Evolutionary conservation across 306 rosid genomes (phyloP), one percentile per base, ranked within the genome.

Genomic region (Malus asiatica): DNA sequence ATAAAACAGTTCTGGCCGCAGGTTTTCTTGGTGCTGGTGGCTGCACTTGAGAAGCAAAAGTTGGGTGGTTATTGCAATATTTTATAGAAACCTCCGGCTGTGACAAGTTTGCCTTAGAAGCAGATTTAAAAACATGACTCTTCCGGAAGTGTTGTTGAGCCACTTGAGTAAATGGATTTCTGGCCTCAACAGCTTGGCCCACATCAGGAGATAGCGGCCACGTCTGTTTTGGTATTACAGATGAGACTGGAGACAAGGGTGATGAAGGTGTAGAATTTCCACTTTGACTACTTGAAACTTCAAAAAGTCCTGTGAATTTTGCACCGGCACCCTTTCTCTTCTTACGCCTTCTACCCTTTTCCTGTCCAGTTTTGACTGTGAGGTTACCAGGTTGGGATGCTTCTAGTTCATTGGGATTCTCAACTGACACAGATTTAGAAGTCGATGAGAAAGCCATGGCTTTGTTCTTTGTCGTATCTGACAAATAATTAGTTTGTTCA

Each of bases 211-310:
- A 86, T 72, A 46, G 58, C 5, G 79, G 72, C 96, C 91, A 86
- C 53, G 27, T 74, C 64, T 78, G 84, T 75, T 84, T 88, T 18
- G 90, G 80, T 29, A 85, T 85, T 51, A 80, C 81, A 60, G 88
- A 78, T 13, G 85, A 23, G 12, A 72, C 63, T 2, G 98, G 97
- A 15, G 98, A 95, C 77, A 88, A 57, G 1, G 98, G 98, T 57
- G 97, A 95, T 12, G 97, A 92, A 73, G 98, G 98, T 22, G 98
- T 95, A 57, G 98, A 95, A 40, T 90, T 95, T 83, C 97, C 98
- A 81, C 98, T 95, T 64, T 92, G 97, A 76, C 98, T 94, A 62
- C 98, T 94, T 27, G 98, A 90, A 85, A 88, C 97, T 86, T 94
- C 98, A 51, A 88, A 84, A 40, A 90, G 70, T 48, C 88, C 82